A percentile compares a stretch with the other conserved stretches of the same genome.
Evolutionary conservation across 495 filamentous ascomycete species (phyloP).

Genomic region (Trypethelium eluteriae): DNA sequence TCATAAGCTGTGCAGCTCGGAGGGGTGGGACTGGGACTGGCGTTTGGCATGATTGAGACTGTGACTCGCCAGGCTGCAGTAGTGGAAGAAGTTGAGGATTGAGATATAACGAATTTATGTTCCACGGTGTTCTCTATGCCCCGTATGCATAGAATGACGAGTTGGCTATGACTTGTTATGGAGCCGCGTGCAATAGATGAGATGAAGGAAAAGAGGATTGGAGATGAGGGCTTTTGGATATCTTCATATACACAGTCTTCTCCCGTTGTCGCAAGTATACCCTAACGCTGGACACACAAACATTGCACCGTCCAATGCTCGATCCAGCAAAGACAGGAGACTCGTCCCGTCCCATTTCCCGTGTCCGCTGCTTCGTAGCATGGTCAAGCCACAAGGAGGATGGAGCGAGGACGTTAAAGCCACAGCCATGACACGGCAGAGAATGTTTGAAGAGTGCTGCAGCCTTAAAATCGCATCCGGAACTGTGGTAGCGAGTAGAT

Average conservation of each 20-base stretch:
- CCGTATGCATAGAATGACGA: no score
- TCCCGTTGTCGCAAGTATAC: neutral
- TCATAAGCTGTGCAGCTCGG: neutral
- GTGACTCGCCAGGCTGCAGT: neutral
- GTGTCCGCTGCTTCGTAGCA: neutral
- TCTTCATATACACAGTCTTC: neutral
- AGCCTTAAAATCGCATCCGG: neutral
- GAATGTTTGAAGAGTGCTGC: neutral
- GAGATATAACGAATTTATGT: neutral
- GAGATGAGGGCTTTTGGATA: neutral
- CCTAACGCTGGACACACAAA: neutral
- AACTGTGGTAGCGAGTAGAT: neutral
- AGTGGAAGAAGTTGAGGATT: neutral
- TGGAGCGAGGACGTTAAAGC: neutral
- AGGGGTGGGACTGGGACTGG: neutral
- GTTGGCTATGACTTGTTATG: no score
- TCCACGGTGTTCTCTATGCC: no score
- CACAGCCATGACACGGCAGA: neutral
- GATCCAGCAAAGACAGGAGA: neutral
- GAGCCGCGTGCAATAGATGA: no score
- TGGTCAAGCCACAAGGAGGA: neutral
- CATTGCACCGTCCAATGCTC: constrained; percentile 1
- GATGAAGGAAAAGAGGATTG: neutral
- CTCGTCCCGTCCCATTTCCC: neutral
- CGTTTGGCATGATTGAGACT: neutral